Base-by-base conservation (phyloP, 768 basidiomycete species). In the Lanmaoa rubissima region DNA sequence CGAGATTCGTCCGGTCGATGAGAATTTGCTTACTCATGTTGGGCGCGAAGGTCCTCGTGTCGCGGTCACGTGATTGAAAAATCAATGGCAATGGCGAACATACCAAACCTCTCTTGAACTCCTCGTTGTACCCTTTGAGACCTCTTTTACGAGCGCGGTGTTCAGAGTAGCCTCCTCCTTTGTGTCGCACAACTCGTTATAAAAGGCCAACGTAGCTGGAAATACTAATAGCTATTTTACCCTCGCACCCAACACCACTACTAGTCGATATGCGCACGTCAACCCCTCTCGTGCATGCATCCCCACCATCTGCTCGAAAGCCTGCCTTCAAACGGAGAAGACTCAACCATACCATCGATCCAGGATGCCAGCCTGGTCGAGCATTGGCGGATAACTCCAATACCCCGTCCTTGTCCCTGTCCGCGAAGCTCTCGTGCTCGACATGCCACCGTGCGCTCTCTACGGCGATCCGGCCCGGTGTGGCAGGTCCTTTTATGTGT, bases 371-470 rank as follows among this genome's bases (percentile, higher is more conserved):
- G 35, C 11, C 60, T 6, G 38, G 41, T 48, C 67, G 65, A 38
- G 55, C 62, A 7, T 46, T 62, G 12, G 47, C 53, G 19, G 61
- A 66, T 50, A 62, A 61, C 44, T 67, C 67, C 35, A 69, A 67
- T 8, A 32, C 16, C 28, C 32, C 48, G 4, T 14, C 52, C 28
- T 45, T 47, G 46, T 54, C 54, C 6, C 13, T 39, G 24, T 59
- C 13, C 52, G 4, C 55, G 19, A 71, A 63, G 12, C 58, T 61
- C 28, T 65, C 66, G 41, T 70, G 69, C 46, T 73, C 69, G 32
- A 62, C 69, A 53, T 70, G 69, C 59, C 62, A 70, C 62, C 71
- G 69, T 14, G 50, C 60, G 13, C 60, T 70, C 35, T 65, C 69
- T 3, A 50, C 55, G 17, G 55, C 58, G 2, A 56, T 63, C 36